These are phyloP conservation scores for Hansenula lynferdii DNA, from an alignment of 1,139 yeast species.

Conservation along the genomic window DNA sequence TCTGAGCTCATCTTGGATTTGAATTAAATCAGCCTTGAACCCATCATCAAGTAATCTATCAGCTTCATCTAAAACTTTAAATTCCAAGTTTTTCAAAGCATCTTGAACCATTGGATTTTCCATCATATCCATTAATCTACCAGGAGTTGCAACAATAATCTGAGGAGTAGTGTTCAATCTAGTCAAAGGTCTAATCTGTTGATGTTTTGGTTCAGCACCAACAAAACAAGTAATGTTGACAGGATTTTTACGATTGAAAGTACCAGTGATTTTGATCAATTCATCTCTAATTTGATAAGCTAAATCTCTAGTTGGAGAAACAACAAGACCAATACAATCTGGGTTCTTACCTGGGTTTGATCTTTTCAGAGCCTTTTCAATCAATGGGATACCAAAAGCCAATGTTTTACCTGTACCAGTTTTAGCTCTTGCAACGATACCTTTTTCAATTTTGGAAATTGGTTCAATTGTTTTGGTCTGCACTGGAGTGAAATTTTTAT, in stretches of 20 bases:
- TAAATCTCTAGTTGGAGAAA: conserved; percentile 91
- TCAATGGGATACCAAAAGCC: conserved; percentile 78
- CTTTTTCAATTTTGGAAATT: conserved; percentile 49
- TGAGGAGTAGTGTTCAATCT: conserved; percentile 29
- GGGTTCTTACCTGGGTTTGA: conserved; percentile 24
- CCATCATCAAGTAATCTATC: conserved; percentile 78
- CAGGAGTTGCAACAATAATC: conserved; percentile 87
- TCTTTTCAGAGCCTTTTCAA: conserved; percentile 48
- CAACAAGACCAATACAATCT: conserved; percentile 55
- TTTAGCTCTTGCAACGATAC: conserved; percentile 83
- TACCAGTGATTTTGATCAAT: conserved; percentile 38
- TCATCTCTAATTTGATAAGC: conserved; percentile 82
- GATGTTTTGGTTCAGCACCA: conserved; percentile 43
- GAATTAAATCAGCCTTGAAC: conserved; percentile 57
- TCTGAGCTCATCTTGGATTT: conserved; percentile 47
- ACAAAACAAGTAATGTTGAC: conserved; percentile 37
- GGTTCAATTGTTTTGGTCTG: conserved; percentile 74
- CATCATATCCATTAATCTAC: conserved; percentile 67
- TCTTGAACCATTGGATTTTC: conserved; percentile 39
- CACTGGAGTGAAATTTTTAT: conserved; percentile 62
- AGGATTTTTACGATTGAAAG: conserved; percentile 28
- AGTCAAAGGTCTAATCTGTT: conserved; percentile 30
- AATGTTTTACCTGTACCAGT: conserved; percentile 96
- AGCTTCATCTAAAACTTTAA: conserved; percentile 84
- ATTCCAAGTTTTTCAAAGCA: conserved; percentile 50